Evolutionary conservation across 371 early-diverging fungal species (phyloP), one percentile per base, ranked within the genome.

Genomic region (Mucor racemosus): DNA sequence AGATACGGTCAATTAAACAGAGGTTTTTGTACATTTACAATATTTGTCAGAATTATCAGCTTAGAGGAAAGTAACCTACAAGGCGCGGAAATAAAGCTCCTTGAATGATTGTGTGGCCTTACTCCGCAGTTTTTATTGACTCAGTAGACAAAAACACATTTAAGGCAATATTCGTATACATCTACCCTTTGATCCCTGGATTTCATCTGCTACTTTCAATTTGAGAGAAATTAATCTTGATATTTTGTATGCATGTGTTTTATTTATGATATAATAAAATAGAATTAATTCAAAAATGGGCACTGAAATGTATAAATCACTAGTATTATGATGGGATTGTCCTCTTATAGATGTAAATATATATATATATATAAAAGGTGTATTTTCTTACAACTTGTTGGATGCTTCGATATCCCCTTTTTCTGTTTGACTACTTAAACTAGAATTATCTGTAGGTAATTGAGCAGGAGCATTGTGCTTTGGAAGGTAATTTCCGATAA

Each of bases 401-500:
- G 34, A 11, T 34, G 13, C 15, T 5, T 54, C 54, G 4, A 34
- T 15, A 33, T 33, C 34, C 5, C 54, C 54, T 33, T 34, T 54
- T 19, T 54, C 54, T 54, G 34, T 34, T 34, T 54, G 54, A 15
- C 54, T 54, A 6, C 34, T 34, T 54, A 15, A 26, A 14, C 54
- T 54, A 5, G 54, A 54, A 14, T 26, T 33, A 6, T 33, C 54
- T 10, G 34, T 34, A 31, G 31, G 54, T 3, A 54, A 33, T 54
- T 34, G 31, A 5, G 54, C 10, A 54, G 33, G 3, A 34, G 31
- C 54, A 34, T 54, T 54, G 54, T 36, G 5, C 33, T 69, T 69
- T 9, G 69, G 69, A 3, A 69, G 48, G 14, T 69, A 64, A 8
- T 57, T 55, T 9, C 69, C 69, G 36, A 69, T 69, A 56, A 65